Conservation (phyloP, 2,329 filamentous ascomycete species). For the Monilinia laxa region DNA sequence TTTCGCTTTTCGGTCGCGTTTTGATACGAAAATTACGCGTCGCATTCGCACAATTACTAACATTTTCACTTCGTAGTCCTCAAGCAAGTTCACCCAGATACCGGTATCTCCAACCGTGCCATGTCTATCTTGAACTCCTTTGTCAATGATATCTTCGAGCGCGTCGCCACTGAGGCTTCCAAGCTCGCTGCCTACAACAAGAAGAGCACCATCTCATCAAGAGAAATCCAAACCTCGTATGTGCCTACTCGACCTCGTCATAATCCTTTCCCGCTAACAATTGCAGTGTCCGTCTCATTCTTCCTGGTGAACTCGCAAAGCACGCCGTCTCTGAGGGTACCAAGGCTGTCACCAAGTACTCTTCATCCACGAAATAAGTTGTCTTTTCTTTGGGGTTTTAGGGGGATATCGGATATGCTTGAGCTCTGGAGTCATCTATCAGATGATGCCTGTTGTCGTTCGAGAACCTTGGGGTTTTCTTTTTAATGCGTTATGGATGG, state of each 20-base stretch:
- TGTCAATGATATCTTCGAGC: slow-evolving; percentile 99
- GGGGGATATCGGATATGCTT: slow-evolving; percentile 53
- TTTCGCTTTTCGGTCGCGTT: slow-evolving; percentile 34
- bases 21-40: slow-evolving; percentile 15
- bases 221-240: slow-evolving; percentile 97
- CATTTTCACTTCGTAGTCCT: slow-evolving; percentile 64
- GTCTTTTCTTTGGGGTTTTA: slow-evolving; percentile 57
- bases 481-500: slow-evolving; percentile 75
- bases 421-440: slow-evolving; percentile 46
- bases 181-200: slow-evolving; percentile 99
- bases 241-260: slow-evolving; percentile 37
- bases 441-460: slow-evolving; percentile 36
- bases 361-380: slow-evolving; percentile 95
- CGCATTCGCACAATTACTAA: slow-evolving; percentile 28
- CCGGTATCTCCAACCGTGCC: slow-evolving; percentile 99
- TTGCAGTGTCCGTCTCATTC: slow-evolving; percentile 81
- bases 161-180: slow-evolving; percentile 95
- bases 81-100: slow-evolving; percentile 99
- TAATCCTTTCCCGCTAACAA: background rate
- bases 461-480: slow-evolving; percentile 39
- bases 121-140: slow-evolving; percentile 99
- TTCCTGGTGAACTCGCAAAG: slow-evolving; percentile 98
- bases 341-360: slow-evolving; percentile 99
- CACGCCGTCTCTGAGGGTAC: slow-evolving; percentile 99
- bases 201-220: slow-evolving; percentile 99